Evolutionary conservation across 2,329 filamentous ascomycete species (phyloP), one percentile per base, ranked within the genome.

Genomic region (Penicillium sp.): DNA sequence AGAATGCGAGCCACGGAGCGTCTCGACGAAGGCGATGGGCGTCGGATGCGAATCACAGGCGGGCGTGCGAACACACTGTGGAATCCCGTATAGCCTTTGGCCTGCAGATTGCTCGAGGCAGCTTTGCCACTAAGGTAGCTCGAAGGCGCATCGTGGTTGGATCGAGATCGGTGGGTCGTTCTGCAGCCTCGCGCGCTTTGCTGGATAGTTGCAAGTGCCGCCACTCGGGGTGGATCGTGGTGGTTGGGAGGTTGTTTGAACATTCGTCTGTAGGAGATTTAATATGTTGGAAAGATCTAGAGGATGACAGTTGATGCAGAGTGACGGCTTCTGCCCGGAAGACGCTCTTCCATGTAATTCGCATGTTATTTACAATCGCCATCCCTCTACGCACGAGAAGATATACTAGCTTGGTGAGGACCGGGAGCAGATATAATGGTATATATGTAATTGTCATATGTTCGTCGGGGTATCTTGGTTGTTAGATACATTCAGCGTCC

Each of bases 21-120:
- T 31, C 30, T 17, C 6, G 21, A 33, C 16, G 10, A 27, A 4
- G 16, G 36, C 10, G 13, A 14, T 13, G 28, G 14, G n/a, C 17
- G 36, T 27, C 19, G 28, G 18, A 27, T 39, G 28, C 46, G 42
- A 48, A 48, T 45, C 39, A 48, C n/a, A 43, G 19, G 18, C 26
- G n/a, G 21, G 29, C n/a, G 25, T 21, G 15, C 10, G 16, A n/a
- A 23, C 46, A 48, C 43, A 39, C 36, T 39, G n/a, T 17, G 23
- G n/a, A 2, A 27, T 36, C 31, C 36, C 30, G 28, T 21, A 23
- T 33, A 15, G 13, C 41, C 25, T 31, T 46, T 45, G 46, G 46
- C 39, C 27, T 41, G 46, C 27, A 46, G 43, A 43, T 43, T 34
- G 6, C 29, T 32, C 16, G 7, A 18, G 10, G 28, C 18, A 21